Base-by-base conservation (phyloP, 768 basidiomycete species). In the Trametes elegans region DNA sequence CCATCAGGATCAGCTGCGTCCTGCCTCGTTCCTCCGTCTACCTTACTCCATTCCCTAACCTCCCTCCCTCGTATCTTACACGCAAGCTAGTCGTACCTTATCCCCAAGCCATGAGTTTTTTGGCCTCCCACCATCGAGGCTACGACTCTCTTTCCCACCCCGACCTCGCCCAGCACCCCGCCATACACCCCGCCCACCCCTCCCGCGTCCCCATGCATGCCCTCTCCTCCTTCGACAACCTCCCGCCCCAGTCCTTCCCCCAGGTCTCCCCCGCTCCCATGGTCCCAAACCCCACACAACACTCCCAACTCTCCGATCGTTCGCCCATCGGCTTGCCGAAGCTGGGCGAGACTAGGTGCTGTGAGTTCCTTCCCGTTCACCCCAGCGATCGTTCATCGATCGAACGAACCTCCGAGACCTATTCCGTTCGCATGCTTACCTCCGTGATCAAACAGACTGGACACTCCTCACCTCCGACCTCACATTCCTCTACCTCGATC, bases 401-500 rank as follows among this genome's bases (percentile, higher is more conserved):
- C 75, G 75, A 64, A 60, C 60, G 50, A 71, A 71, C 75, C 73
- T 43, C 62, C 62, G 51, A 44, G 53, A 53, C 51, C 52, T 61
- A 58, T 53, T 45, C 56, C 62, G 55, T 51, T 48, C 54, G 56
- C 61, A 60, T 50, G 39, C 58, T 59, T 32, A 63, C 60, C 48
- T 39, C 60, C 62, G 66, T 58, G 65, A 63, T 46, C 62, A 10
- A 38, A 23, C 69, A 91, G 89, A 92, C 74, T 93, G 91, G 91
- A 74, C 88, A 24, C 74, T 93, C 59, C 78, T 93, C 63, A 83
- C 85, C n/a, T 69, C 85, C 42, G 80, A 87, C 68, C 80, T 93
- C 45, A 73, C 80, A 46, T 91, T 91, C 71, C 81, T 93, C 57
- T 92, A 90, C 71, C 78, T 91, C 59, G 91, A 93, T 73, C 91